Conservation (phyloP, 2,329 filamentous ascomycete genomes). For the Calcarisporium arbuscula region DNA sequence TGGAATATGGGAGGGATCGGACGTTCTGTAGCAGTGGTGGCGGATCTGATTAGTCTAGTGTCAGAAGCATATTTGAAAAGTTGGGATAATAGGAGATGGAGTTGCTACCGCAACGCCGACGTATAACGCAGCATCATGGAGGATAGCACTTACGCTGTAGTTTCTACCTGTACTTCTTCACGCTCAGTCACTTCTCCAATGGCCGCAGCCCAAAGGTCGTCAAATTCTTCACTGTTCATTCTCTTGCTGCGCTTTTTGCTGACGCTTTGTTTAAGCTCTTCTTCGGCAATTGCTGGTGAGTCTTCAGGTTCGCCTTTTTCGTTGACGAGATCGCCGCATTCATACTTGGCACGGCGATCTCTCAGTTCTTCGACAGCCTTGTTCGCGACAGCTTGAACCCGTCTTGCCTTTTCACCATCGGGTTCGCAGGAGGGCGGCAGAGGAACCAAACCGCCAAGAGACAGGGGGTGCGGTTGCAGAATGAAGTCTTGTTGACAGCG, state of each 20-base stretch:
- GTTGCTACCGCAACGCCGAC: no score
- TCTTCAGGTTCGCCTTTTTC: conserved; percentile 53
- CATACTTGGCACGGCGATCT: conserved; percentile 78
- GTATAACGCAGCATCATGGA: no score
- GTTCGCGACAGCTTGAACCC: conserved; percentile 81
- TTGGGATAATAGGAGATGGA: conserved; percentile 7
- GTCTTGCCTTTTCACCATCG: conserved; percentile 84
- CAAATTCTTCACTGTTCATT: conserved; percentile 83
- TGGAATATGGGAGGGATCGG: conserved; percentile 56
- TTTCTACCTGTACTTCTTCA: conserved; percentile 49
- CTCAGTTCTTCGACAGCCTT: conserved; percentile 81
- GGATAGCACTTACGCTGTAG: conserved; percentile 48
- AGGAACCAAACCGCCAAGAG: conserved; percentile 73
- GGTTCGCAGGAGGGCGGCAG: conserved; percentile 89
- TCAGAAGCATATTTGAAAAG: conserved; percentile 39
- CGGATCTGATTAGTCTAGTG: conserved; percentile 79
- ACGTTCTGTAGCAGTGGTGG: conserved; percentile 65
- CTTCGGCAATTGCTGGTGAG: conserved; percentile 56
- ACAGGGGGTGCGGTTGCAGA: conserved; percentile 75
- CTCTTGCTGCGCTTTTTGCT: conserved; percentile 71
- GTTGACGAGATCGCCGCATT: conserved; percentile 70
- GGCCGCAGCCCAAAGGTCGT: conserved; percentile 74
- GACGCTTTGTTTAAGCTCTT: conserved; percentile 72
- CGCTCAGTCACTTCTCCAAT: conserved; percentile 63
- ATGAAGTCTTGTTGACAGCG: conserved; percentile 85